phyloP scores from a whole-genome alignment of 1,284 basidiomycete genomes.

The Microstroma glucosiphilum region DNA sequence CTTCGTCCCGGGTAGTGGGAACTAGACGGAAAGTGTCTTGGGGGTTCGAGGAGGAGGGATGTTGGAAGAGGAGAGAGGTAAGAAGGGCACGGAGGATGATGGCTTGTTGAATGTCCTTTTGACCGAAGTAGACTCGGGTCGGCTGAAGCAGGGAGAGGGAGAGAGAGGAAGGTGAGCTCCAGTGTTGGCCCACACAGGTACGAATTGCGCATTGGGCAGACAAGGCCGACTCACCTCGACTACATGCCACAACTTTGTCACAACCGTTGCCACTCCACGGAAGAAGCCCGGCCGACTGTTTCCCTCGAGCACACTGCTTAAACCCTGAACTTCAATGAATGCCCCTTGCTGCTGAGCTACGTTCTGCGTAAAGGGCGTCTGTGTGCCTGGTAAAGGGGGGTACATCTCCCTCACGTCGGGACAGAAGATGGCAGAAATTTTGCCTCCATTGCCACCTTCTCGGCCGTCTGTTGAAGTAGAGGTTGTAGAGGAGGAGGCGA shows the following conservation, averaged over 20 bases:
- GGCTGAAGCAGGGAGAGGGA: constrained; percentile 55
- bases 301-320: constrained; percentile 77
- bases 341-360: constrained; percentile 73
- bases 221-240: constrained; percentile 56
- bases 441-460: background rate
- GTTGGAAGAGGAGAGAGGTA: constrained; percentile 70
- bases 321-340: constrained; percentile 83
- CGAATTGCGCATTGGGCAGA: too few species aligned
- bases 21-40: constrained; percentile 61
- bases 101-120: constrained; percentile 97
- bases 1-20: constrained; percentile 66
- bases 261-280: constrained; percentile 88
- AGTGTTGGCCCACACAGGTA: background rate
- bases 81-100: constrained; percentile 77
- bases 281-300: constrained; percentile 80
- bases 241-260: constrained; percentile 88
- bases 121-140: constrained; percentile 87
- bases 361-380: constrained; percentile 70
- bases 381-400: constrained; percentile 46
- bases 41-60: constrained; percentile 62
- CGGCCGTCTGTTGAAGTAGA: constrained; percentile 3
- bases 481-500: constrained; percentile 20
- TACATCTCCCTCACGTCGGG: constrained; percentile 60
- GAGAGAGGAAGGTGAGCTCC: constrained; percentile 41
- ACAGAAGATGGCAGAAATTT: constrained; percentile 26